Evolutionary conservation across 78 protist genomes (phyloP).

Genomic region (Protostelium mycophagum): DNA sequence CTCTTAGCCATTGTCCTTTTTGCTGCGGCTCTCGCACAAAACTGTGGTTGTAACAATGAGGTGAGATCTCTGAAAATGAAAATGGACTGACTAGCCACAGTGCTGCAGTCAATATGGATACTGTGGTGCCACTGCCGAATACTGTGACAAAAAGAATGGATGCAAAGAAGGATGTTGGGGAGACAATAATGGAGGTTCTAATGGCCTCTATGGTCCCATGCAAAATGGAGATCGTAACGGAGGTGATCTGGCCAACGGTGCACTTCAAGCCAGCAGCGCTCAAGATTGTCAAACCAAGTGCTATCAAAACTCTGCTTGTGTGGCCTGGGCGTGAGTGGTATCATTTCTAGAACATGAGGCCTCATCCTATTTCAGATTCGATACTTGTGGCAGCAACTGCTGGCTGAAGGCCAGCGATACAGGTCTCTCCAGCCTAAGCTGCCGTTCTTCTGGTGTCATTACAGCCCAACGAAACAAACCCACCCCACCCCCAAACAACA

Average conservation of each 20-base stretch:
- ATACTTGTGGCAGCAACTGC: neutral
- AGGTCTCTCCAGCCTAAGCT: neutral
- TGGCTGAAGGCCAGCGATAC: neutral
- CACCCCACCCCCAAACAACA: too few relatives aligned
- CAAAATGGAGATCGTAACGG: neutral
- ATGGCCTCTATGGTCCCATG: neutral
- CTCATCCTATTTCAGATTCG: too few relatives aligned
- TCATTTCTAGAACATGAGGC: too few relatives aligned
- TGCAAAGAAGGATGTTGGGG: neutral
- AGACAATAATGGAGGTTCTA: neutral
- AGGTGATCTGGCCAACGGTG: neutral
- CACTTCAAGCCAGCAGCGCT: neutral
- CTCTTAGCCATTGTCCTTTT: too few relatives aligned
- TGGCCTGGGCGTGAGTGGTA: too few relatives aligned
- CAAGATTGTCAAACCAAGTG: neutral
- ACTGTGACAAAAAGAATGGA: neutral
- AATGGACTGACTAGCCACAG: too few relatives aligned
- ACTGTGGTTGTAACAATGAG: too few relatives aligned
- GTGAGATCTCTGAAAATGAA: too few relatives aligned
- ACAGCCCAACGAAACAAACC: neutral
- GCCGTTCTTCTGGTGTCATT: neutral
- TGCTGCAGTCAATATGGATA: neutral
- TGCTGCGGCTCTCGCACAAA: too few relatives aligned
- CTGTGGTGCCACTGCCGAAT: neutral
- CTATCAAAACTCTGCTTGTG: neutral